Conservation (phyloP, 169 alveolate genomes). For the Plasmodium inui region DNA sequence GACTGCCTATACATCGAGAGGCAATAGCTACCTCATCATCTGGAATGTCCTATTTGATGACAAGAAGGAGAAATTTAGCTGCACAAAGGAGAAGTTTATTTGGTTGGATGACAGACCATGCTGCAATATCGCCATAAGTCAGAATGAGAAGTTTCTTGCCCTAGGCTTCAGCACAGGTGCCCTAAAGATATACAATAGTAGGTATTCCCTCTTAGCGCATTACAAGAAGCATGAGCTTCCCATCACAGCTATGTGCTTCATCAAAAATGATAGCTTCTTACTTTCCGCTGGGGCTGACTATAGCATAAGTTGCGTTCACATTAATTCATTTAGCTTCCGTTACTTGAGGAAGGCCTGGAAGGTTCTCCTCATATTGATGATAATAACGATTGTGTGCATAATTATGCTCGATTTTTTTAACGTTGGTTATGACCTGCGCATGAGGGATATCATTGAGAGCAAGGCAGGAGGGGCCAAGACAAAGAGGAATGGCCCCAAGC, state of each 20-base stretch:
- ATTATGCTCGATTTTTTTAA: constrained; percentile 65
- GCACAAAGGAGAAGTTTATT: constrained; percentile 23
- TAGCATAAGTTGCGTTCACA: constrained; percentile 48
- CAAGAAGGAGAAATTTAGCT: constrained; percentile 50
- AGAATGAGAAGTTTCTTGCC: constrained; percentile 61
- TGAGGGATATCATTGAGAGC: not conserved
- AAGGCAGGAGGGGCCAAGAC: not conserved
- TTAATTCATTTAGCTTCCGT: constrained; percentile 25
- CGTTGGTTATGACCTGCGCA: constrained; percentile 67
- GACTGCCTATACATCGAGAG: constrained; percentile 61
- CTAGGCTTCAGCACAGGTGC: constrained; percentile 76
- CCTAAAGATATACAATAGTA: constrained; percentile 41
- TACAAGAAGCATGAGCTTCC: constrained; percentile 74
- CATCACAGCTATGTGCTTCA: constrained; percentile 72
- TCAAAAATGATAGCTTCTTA: constrained; percentile 43
- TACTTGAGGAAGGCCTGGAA: constrained; percentile 32
- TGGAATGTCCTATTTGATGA: constrained; percentile 40
- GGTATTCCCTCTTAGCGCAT: constrained; percentile 57
- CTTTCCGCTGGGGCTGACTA: constrained; percentile 75
- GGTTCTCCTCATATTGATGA: not conserved
- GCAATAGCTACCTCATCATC: constrained; percentile 54
- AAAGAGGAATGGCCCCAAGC: not conserved
- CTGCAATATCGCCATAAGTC: constrained; percentile 68
- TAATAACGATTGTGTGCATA: not conserved
- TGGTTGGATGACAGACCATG: constrained; percentile 74